Evolutionary conservation across 495 filamentous ascomycete genomes (phyloP).

Genomic region (Penicillium riverlandense): DNA sequence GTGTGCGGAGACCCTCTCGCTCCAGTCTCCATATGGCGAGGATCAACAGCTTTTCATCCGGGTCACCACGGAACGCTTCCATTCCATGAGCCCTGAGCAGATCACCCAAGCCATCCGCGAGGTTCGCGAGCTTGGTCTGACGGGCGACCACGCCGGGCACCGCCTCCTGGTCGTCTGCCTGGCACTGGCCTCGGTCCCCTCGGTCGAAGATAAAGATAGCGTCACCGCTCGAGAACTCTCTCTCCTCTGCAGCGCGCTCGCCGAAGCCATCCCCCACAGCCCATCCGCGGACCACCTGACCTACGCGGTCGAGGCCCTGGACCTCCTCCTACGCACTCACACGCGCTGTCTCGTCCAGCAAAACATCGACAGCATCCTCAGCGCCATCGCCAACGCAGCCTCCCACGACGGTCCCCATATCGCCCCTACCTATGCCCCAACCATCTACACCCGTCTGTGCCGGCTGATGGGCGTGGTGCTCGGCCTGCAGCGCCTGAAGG

Average conservation of each 20-base stretch:
- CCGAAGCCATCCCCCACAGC: constrained; percentile 24
- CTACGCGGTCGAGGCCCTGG: constrained; percentile 46
- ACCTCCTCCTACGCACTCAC: constrained; percentile 50
- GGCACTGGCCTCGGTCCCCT: constrained; percentile 23
- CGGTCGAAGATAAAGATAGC: constrained; percentile 36
- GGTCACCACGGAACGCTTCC: constrained; percentile 31
- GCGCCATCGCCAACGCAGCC: constrained; percentile 47
- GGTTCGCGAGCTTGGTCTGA: constrained; percentile 26
- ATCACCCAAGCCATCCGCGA: constrained; percentile 25
- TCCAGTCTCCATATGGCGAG: constrained; percentile 33
- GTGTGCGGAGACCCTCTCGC: constrained; percentile 29
- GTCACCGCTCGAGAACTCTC: constrained; percentile 28
- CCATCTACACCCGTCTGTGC: constrained; percentile 56
- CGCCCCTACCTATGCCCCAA: constrained; percentile 33
- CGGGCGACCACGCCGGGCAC: constrained; percentile 21
- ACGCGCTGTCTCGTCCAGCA: constrained; percentile 54
- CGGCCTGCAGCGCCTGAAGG: constrained; percentile 55
- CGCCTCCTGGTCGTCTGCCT: constrained; percentile 32
- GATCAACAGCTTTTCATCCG: constrained; percentile 37
- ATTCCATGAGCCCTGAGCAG: constrained; percentile 21
- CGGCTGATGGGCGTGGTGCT: constrained; percentile 49
- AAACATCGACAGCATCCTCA: constrained; percentile 60
- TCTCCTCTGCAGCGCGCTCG: constrained; percentile 23
- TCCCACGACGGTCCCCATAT: constrained; percentile 34
- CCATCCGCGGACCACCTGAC: constrained; percentile 46